phyloP scores from a whole-genome alignment of 2,329 filamentous ascomycete species.

The Xylariaceae sp. region DNA sequence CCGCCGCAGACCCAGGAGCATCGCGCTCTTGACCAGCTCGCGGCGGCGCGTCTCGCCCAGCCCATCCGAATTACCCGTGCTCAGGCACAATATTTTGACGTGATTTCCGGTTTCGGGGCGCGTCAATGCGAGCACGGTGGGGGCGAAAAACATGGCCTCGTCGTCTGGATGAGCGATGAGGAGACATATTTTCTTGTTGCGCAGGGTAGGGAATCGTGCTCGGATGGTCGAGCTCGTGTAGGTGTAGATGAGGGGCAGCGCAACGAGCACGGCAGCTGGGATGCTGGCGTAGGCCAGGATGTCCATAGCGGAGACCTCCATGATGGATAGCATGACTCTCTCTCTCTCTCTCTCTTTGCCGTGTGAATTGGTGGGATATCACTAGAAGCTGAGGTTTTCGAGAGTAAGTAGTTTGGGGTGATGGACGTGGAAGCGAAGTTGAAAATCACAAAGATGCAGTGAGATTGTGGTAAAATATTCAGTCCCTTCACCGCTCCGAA shows the following conservation, averaged over 20 bases:
- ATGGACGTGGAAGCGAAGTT: neutral
- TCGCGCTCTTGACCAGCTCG: slow-evolving; percentile 76
- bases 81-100: slow-evolving; percentile 89
- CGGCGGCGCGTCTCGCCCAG: slow-evolving; percentile 76
- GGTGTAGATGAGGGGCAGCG: slow-evolving; percentile 47
- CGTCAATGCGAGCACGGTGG: slow-evolving; percentile 79
- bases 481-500: slow-evolving; percentile 2
- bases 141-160: slow-evolving; percentile 99
- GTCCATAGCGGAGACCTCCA: slow-evolving; percentile 14
- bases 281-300: slow-evolving; percentile 28
- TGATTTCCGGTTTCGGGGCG: slow-evolving; percentile 77
- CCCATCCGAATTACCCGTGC: slow-evolving; percentile 81
- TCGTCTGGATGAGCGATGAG: slow-evolving; percentile 97
- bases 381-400: neutral
- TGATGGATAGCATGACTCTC: neutral
- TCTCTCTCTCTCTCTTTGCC: neutral
- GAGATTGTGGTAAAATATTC: neutral
- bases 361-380: neutral
- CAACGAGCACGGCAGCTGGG: slow-evolving; percentile 35
- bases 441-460: neutral
- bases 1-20: slow-evolving; percentile 66
- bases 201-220: slow-evolving; percentile 58
- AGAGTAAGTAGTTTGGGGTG: neutral
- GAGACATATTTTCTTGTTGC: slow-evolving; percentile 81
- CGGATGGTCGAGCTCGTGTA: slow-evolving; percentile 45